These are phyloP conservation scores for Capronia coronata DNA, from an alignment of 2,329 filamentous ascomycete species.

Conservation along the genomic window DNA sequence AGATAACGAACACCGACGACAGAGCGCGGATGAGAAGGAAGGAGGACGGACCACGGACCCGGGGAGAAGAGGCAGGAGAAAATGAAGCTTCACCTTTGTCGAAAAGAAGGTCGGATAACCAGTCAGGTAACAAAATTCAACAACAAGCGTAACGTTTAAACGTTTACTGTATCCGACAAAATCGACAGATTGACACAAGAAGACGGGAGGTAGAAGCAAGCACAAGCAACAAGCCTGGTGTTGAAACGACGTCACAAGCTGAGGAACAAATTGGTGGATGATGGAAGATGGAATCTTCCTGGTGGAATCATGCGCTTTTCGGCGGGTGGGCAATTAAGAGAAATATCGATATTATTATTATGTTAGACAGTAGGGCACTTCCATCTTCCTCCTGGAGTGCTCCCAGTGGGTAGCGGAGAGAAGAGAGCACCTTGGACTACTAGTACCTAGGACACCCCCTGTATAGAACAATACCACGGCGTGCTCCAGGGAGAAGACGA, in stretches of 20 bases:
- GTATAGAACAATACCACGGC: too few relatives aligned
- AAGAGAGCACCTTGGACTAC: too few relatives aligned
- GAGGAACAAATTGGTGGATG: not conserved
- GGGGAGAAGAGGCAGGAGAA: not conserved
- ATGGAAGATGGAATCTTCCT: not conserved
- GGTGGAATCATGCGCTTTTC: not conserved
- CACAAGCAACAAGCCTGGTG: too few relatives aligned
- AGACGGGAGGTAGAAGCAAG: too few relatives aligned
- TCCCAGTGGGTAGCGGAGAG: too few relatives aligned
- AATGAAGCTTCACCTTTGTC: not conserved
- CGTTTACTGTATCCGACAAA: too few relatives aligned
- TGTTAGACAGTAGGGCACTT: too few relatives aligned
- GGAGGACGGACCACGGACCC: not conserved
- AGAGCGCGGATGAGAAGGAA: not conserved
- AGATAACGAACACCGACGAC: not conserved
- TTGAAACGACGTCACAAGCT: not conserved
- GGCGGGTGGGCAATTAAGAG: not conserved
- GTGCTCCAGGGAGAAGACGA: too few relatives aligned
- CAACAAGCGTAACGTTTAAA: not conserved
- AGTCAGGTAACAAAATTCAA: not conserved
- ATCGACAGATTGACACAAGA: too few relatives aligned
- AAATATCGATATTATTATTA: too few relatives aligned
- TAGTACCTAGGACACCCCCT: too few relatives aligned
- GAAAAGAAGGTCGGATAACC: not conserved
- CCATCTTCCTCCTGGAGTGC: too few relatives aligned